Evolutionary conservation across 2,329 filamentous ascomycete species (phyloP).

Genomic region (Ophidiomyces ophidiicola): DNA sequence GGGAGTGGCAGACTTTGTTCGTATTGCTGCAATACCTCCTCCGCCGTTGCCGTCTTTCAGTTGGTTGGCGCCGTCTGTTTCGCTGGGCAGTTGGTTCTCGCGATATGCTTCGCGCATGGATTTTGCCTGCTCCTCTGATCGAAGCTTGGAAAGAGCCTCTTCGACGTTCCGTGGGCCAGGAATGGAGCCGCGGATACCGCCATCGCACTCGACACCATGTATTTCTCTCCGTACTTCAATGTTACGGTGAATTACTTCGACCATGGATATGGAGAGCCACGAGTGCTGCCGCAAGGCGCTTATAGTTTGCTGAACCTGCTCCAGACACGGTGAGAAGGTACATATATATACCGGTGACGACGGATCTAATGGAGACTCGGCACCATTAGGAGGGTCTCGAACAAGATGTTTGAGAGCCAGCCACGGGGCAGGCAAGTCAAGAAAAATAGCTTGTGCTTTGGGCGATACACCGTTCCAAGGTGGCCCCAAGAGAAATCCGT

Average conservation of each 20-base stretch:
- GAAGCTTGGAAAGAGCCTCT: conserved; percentile 63
- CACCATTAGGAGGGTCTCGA: conserved; percentile 25
- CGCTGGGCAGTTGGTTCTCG: conserved; percentile 22
- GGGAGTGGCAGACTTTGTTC: conserved; percentile 14
- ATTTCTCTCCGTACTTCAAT: conserved; percentile 74
- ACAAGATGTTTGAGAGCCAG: conserved; percentile 37
- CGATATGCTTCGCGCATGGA: conserved; percentile 42
- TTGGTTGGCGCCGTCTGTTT: conserved; percentile 19
- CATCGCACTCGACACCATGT: conserved; percentile 59
- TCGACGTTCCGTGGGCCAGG: conserved; percentile 57
- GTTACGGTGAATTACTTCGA: conserved; percentile 68
- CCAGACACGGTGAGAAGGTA: conserved; percentile 93
- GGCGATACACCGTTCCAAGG: conserved; percentile 29
- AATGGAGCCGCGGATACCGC: conserved; percentile 52
- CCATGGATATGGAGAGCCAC: conserved; percentile 89
- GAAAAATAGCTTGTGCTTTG: conserved; percentile 37
- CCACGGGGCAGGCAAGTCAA: conserved; percentile 42
- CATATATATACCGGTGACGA: conserved; percentile 66
- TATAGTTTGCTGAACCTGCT: conserved; percentile 83
- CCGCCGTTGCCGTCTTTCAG: conserved; percentile 16
- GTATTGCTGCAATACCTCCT: conserved; percentile 6
- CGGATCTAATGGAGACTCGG: conserved; percentile 52
- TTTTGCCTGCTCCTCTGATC: conserved; percentile 59
- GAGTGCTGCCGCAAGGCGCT: conserved; percentile 65
- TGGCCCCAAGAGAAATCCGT: conserved; percentile 34